A percentile compares a stretch with the other conserved stretches of the same genome.
These are phyloP conservation scores for Piromyces sp. DNA, from an alignment of 192 early-diverging fungal genomes.

Conservation along the genomic window DNA sequence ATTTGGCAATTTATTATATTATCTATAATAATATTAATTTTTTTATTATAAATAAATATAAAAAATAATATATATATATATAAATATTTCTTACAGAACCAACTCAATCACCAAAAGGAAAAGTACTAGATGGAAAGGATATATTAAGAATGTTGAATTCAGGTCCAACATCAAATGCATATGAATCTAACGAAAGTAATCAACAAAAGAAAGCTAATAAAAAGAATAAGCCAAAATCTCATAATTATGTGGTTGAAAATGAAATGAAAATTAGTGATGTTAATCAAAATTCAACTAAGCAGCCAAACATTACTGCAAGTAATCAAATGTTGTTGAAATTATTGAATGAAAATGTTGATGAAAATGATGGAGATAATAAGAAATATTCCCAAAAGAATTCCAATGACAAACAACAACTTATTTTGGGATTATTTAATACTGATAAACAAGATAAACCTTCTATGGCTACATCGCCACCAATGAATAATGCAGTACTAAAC, in stretches of 20 bases:
- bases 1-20: no score
- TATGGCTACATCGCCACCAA: not conserved
- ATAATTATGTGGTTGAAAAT: no score
- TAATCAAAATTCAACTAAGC: not conserved
- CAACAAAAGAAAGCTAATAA: no score
- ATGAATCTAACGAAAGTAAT: no score
- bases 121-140: not conserved
- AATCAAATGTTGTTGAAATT: not conserved
- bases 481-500: not conserved
- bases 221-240: no score
- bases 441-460: not conserved
- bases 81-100: no score
- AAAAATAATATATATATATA: no score
- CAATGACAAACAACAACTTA: not conserved
- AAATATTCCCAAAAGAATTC: not conserved
- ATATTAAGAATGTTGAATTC: not conserved
- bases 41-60: no score
- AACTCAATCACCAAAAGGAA: no score
- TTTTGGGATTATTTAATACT: not conserved
- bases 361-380: not conserved
- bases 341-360: not conserved
- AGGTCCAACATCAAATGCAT: not conserved
- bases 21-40: no score
- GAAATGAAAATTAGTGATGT: not conserved
- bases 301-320: not conserved